These are phyloP conservation scores for Yamadazyma friedrichii DNA, from an alignment of 1,139 yeast genomes.

Conservation along the genomic window DNA sequence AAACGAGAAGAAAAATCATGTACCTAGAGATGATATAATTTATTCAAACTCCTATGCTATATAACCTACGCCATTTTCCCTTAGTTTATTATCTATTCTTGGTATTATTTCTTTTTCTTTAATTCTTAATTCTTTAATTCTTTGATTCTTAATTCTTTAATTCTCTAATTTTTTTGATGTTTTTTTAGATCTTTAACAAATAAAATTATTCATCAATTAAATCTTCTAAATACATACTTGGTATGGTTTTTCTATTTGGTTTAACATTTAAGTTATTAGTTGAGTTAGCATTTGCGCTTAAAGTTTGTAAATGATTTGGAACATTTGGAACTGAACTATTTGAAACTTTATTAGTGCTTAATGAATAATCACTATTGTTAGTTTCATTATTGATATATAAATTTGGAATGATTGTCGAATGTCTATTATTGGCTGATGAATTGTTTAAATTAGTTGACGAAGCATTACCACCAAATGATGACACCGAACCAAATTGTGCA, in stretches of 20 bases:
- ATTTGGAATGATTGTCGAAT: conserved; percentile 34
- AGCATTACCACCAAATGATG: conserved; percentile 15
- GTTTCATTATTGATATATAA: conserved; percentile 36
- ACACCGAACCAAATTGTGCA: conserved; percentile 13
- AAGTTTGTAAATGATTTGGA: conserved; percentile 15
- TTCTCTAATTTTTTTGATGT: too few species aligned
- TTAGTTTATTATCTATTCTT: too few species aligned
- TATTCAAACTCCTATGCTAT: not conserved
- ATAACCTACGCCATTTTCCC: not conserved
- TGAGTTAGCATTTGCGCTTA: conserved; percentile 7
- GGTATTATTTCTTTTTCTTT: too few species aligned
- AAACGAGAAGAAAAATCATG: not conserved
- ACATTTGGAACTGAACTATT: conserved; percentile 8
- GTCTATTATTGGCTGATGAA: conserved; percentile 30
- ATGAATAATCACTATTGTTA: conserved; percentile 36
- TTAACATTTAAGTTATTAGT: conserved; percentile 9
- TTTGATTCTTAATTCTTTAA: too few species aligned
- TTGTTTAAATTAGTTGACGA: conserved; percentile 24
- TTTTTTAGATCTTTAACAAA: too few species aligned
- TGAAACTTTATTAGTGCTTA: conserved; percentile 15
- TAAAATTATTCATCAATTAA: conserved; percentile 39
- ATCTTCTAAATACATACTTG: conserved; percentile 58
- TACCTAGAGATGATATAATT: not conserved
- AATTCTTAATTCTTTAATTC: too few species aligned
- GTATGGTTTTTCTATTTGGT: conserved; percentile 39